Conservation (phyloP, 768 basidiomycete species). For the Tricholoma hemisulphureum region DNA sequence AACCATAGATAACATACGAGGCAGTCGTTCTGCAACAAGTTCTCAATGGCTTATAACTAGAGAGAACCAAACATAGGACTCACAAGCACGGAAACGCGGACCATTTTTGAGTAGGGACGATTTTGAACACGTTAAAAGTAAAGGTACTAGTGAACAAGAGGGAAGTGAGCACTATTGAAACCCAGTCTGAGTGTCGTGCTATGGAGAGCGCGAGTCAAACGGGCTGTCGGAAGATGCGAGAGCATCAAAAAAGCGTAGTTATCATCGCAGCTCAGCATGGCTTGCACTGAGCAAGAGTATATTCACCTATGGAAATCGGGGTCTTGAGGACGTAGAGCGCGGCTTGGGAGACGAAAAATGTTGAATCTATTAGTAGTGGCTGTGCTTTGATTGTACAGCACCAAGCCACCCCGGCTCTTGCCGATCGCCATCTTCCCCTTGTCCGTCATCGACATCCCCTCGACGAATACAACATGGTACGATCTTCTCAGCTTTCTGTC, state of each 20-base stretch:
- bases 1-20: slow-evolving; percentile 24
- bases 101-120: slow-evolving; percentile 55
- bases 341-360: slow-evolving; percentile 5
- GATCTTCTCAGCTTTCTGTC: slow-evolving; percentile 6
- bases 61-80: slow-evolving; percentile 32
- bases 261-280: slow-evolving; percentile 24
- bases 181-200: slow-evolving; percentile 86
- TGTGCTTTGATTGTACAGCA: slow-evolving; percentile 37
- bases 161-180: slow-evolving; percentile 38
- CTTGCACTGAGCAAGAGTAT: slow-evolving; percentile 11
- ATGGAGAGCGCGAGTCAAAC: slow-evolving; percentile 80
- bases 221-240: slow-evolving; percentile 34
- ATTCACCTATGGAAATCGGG: slow-evolving; percentile 44
- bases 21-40: slow-evolving; percentile 42
- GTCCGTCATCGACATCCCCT: slow-evolving; percentile 10
- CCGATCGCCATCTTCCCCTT: slow-evolving; percentile 19
- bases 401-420: slow-evolving; percentile 42
- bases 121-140: slow-evolving; percentile 11
- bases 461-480: slow-evolving; percentile 53
- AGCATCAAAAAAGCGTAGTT: slow-evolving; percentile 13
- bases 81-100: slow-evolving; percentile 85
- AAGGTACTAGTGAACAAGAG: slow-evolving; percentile 21
- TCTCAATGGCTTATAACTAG: slow-evolving; percentile 3
- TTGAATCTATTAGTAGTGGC: slow-evolving; percentile 18
- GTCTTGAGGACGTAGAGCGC: slow-evolving; percentile 24